Base-by-base conservation (phyloP, 2,329 filamentous ascomycete genomes). In the Cercospora beticola region DNA sequence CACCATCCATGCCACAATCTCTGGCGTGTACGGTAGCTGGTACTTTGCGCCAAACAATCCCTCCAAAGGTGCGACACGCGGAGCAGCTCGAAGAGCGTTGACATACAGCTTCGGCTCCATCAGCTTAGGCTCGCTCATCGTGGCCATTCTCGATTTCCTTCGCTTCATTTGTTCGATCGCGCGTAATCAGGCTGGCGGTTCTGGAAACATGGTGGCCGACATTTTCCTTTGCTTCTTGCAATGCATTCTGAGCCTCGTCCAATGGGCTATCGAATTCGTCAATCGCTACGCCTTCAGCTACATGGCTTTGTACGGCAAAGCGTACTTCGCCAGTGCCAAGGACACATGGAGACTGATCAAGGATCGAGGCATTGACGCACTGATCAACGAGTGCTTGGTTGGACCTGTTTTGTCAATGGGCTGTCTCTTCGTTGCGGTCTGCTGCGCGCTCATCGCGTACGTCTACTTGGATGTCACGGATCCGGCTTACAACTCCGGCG, bases 61-160 rank as follows among this genome's bases (percentile, higher is more conserved):
- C 75, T 93, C 94, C 31, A 89, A 87, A 71, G 89, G 89, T 10
- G 89, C 92, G 0, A 97, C 94, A 0, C 88, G 93, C 12, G 92
- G 92, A n/a, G 92, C 94, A 0, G 86, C 95, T 72, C 90, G 87
- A 74, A 88, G 94, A 14, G 88, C 93, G 0, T 84, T 95, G 70
- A 97, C 94, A 0, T 95, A 95, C 82, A 95, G 91, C 74, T 97
- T 97, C 69, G 94, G 94, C 16, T 95, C 92, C 72, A 95, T 98
- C 79, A 91, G 89, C 71, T 84, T 97, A 12, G 94, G 94, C 3
- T 96, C 92, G 74, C 80, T 98, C 72, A 79, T 97, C 3, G 90
- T 97, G 14, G 93, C 94, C 30, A 88, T 97, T 61, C 90, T 98
- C 81, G 93, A 97, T 76, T 89, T 92, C 75, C 80, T 97, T 18